Base-by-base conservation (phyloP, 2,329 filamentous ascomycete genomes). In the Camillea tinctor region DNA sequence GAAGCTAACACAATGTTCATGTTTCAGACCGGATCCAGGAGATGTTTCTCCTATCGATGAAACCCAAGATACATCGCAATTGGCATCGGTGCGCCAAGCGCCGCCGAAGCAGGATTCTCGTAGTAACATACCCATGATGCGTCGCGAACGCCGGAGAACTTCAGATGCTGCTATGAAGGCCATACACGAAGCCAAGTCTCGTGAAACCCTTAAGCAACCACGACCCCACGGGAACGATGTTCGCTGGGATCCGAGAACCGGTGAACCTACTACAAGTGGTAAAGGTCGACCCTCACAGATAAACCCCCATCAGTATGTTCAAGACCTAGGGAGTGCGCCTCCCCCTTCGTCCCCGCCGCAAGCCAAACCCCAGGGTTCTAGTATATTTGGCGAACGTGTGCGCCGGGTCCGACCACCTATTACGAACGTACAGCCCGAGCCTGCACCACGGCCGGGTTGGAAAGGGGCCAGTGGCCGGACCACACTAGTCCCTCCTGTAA, bases 381-480 rank as follows among this genome's bases (percentile, higher is more conserved):
- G 71, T 30, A 72, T 74, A 8, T 80, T 83, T 62, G 75, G 77
- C 11, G 79, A 81, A n/a, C 75, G 80, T 2, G 72, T 82, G 53
- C 77, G 77, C 57, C 78, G 74, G 60, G 72, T 79, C 57, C 72
- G 73, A 57, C 77, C 78, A 61, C 67, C 67, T 23, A 70, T 67
- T 36, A 64, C 61, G n/a, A 68, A 54, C 50, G 58, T 66, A 23
- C 64, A 70, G 57, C 61, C 65, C n/a, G 66, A 69, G 21, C 63
- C 64, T 6, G 60, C 66, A 19, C 60, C 68, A n/a, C 79, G 81
- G 21, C 85, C 87, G 4, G 81, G 87, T 59, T 93, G 90, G 90
- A 88, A 87, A 68, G 90, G 90, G 19, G 86, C 87, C 44, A 92
- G 87, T 71, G 90, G 90, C 24, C 84, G 90, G 64, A 81, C 82